These are phyloP conservation scores for Botrytis hyacinthi DNA, from an alignment of 2,329 filamentous ascomycete species.

Conservation along the genomic window DNA sequence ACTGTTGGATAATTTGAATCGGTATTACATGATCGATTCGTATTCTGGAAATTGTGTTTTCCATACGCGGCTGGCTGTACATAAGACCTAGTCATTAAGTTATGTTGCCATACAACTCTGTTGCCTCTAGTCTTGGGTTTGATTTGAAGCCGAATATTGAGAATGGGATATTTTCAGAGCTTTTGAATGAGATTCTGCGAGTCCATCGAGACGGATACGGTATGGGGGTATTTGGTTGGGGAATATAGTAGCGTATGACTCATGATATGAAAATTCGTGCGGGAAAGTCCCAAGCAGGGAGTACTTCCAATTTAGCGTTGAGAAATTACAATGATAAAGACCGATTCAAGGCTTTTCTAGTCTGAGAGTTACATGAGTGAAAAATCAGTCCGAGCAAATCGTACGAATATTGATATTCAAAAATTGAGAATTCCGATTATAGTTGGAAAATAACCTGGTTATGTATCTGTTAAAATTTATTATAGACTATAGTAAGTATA, in stretches of 20 bases:
- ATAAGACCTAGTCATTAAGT: not conserved
- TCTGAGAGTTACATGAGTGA: not conserved
- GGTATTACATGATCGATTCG: not conserved
- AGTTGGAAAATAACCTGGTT: not conserved
- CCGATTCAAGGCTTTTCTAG: not conserved
- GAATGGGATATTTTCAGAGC: not conserved
- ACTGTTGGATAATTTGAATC: not conserved
- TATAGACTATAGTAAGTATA: not conserved
- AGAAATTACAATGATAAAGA: not conserved
- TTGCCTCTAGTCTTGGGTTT: not conserved
- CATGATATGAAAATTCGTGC: not conserved
- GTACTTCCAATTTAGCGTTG: not conserved
- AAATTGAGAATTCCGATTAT: not conserved
- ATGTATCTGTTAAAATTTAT: not conserved
- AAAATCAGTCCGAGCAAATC: not conserved
- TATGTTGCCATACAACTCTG: not conserved
- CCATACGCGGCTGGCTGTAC: not conserved
- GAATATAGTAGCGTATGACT: not conserved
- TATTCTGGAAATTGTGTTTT: not conserved
- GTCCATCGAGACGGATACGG: not conserved
- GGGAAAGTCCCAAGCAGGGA: not conserved
- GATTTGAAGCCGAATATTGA: not conserved
- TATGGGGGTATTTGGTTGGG: not conserved
- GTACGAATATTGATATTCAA: not conserved
- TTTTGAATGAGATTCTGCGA: not conserved